Conservation (phyloP, 495 filamentous ascomycete genomes). For the Lentithecium fluviatile region DNA sequence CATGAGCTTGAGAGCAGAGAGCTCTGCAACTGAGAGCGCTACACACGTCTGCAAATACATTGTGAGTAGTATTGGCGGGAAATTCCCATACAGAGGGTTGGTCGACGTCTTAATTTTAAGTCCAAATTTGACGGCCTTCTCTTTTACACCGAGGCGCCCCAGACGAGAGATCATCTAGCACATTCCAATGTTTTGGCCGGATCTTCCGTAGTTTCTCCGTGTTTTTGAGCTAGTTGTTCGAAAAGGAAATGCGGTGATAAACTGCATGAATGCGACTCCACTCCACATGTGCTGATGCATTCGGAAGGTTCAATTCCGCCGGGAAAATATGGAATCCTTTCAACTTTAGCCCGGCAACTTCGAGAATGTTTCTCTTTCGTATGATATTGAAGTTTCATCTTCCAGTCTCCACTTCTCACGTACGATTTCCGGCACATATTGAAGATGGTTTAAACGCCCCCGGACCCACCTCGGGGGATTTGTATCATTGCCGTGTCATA, state of each 20-base stretch:
- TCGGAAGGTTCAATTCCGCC: neutral
- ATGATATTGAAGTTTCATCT: neutral
- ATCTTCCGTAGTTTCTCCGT: neutral
- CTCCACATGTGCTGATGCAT: neutral
- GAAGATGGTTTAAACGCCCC: too few species aligned
- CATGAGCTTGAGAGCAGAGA: neutral
- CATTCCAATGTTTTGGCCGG: neutral
- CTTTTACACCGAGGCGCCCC: neutral
- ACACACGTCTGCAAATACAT: conserved; percentile 1
- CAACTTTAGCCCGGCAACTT: neutral
- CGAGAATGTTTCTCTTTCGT: neutral
- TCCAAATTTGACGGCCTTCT: neutral
- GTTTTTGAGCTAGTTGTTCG: neutral
- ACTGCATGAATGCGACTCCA: neutral
- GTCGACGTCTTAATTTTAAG: neutral
- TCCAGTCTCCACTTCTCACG: neutral
- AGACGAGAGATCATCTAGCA: neutral
- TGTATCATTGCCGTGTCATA: neutral
- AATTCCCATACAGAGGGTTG: neutral
- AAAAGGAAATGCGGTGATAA: neutral
- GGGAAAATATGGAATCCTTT: neutral
- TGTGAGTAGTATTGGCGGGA: neutral
- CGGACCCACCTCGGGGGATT: neutral
- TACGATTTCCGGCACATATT: neutral
- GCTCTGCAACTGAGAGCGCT: neutral